Evolutionary conservation across 2,329 filamentous ascomycete species (phyloP).

Genomic region (Aspergillus sp.): DNA sequence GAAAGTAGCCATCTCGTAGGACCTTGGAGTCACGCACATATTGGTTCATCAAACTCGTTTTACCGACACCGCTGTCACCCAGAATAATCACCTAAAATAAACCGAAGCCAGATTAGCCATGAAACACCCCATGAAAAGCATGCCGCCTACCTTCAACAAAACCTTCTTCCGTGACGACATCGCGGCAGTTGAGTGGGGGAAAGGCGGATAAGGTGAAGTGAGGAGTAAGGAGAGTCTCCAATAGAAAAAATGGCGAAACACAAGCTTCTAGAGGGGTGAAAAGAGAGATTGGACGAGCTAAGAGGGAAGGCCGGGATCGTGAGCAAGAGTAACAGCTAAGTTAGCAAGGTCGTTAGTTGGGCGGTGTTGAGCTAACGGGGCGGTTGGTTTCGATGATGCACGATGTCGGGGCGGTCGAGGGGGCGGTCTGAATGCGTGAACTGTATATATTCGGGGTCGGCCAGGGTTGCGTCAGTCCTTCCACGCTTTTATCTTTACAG

Average conservation of each 20-base stretch:
- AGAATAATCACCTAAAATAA: constrained; percentile 84
- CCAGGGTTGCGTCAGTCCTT: background rate
- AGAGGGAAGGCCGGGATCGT: too few species aligned
- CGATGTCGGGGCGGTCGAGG: constrained; percentile 25
- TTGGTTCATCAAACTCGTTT: constrained; percentile 99
- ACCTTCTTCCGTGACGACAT: constrained; percentile 89
- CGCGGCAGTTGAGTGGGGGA: constrained; percentile 13
- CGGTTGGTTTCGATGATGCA: constrained; percentile 29
- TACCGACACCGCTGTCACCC: constrained; percentile 96
- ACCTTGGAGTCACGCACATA: constrained; percentile 65
- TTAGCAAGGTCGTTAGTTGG: constrained; percentile 8
- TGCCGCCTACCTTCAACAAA: constrained; percentile 67
- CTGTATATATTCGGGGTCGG: too few species aligned
- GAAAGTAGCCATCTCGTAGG: constrained; percentile 1
- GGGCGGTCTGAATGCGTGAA: constrained; percentile 16
- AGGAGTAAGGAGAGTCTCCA: background rate
- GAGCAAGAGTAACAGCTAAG: too few species aligned
- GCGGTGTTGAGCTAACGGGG: constrained; percentile 6
- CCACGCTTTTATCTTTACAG: constrained; percentile 10
- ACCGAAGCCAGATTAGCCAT: constrained; percentile 7
- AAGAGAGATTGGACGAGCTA: background rate
- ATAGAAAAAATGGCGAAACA: too few species aligned
- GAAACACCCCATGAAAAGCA: constrained; percentile 2
- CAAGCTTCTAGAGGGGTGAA: background rate
- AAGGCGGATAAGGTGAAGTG: background rate